Evolutionary conservation across 768 basidiomycete species (phyloP).

Genomic region (Amanita subjunquillea): DNA sequence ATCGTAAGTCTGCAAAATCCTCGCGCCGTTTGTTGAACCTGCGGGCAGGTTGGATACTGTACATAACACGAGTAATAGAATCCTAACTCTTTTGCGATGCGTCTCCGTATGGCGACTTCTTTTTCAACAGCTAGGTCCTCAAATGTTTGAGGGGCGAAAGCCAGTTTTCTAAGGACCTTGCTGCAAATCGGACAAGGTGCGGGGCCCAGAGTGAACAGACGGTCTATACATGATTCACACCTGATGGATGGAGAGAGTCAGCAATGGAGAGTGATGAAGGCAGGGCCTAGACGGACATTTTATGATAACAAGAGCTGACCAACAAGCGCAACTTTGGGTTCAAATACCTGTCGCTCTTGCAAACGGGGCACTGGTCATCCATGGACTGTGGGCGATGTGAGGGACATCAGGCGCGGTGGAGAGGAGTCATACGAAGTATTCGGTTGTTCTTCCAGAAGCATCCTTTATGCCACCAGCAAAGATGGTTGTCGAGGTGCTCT

Average conservation of each 20-base stretch:
- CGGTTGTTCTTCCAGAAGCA: constrained; percentile 69
- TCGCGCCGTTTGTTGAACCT: constrained; percentile 94
- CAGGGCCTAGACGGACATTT: constrained; percentile 54
- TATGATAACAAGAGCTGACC: constrained; percentile 96
- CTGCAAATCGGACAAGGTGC: constrained; percentile 93
- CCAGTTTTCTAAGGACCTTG: constrained; percentile 79
- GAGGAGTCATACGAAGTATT: constrained; percentile 57
- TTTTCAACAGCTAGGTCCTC: constrained; percentile 90
- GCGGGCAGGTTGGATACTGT: neutral
- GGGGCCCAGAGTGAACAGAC: constrained; percentile 90
- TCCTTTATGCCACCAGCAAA: constrained; percentile 84
- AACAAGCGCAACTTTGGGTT: constrained; percentile 90
- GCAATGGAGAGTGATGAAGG: neutral
- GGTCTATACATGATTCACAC: constrained; percentile 98
- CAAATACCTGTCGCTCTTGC: constrained; percentile 92
- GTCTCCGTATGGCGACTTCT: constrained; percentile 81
- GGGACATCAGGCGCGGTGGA: neutral
- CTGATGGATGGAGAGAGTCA: constrained; percentile 25
- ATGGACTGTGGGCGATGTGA: constrained; percentile 41
- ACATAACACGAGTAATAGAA: constrained; percentile 3
- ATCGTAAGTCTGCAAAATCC: constrained; percentile 71
- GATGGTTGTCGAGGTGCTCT: constrained; percentile 62
- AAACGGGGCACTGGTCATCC: constrained; percentile 95
- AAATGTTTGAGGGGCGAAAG: constrained; percentile 93
- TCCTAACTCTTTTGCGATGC: constrained; percentile 81